Evolutionary conservation across 257 asterid genomes (phyloP), one percentile per base, ranked within the genome.

Genomic region (Eucommia ulmoides): DNA sequence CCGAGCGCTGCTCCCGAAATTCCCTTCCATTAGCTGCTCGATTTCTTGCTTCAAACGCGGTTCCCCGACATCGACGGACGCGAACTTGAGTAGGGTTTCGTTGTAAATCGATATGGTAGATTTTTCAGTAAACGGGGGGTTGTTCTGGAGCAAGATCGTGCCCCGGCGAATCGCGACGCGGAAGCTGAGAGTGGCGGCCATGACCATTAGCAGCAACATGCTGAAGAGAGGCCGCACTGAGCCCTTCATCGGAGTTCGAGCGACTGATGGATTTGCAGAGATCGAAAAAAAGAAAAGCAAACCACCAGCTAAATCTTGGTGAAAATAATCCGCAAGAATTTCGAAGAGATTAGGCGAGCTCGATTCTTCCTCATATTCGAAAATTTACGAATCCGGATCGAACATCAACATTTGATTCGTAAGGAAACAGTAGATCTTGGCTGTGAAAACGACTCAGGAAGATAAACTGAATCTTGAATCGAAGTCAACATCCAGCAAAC

Each of bases 1-100:
- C n/a, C n/a, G n/a, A n/a, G n/a, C n/a, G 16, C 93, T 72, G 50
- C 52, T 70, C 42, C 76, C 47, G 65, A 80, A 78, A 49, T 75
- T 80, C 49, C 96, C 93, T 61, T 85, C 91, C 44, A 85, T 12
- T 20, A 89, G 52, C 18, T 70, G 88, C 59, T 81, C 93, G 50
- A 89, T 67, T 58, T 85, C 96, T 38, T 79, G 67, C 75, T 72
- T 83, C 70, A 85, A 65, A 67, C 41, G 64, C 16, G 84, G 62
- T 22, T 81, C 98, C 29, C 69, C 85, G 20, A 72, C 35, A 20
- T 89, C 96, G 24, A 68, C 23, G 25, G 87, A 68, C 25, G 98
- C 96, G 44, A 65, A 67, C 29, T 56, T 65, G 68, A 85, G 46
- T 23, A 89, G 80, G 47, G 96, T 89, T 10, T 64, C 78, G 64